Conservation (phyloP, 208 protist genomes). For the Trypanosoma lewisi region DNA sequence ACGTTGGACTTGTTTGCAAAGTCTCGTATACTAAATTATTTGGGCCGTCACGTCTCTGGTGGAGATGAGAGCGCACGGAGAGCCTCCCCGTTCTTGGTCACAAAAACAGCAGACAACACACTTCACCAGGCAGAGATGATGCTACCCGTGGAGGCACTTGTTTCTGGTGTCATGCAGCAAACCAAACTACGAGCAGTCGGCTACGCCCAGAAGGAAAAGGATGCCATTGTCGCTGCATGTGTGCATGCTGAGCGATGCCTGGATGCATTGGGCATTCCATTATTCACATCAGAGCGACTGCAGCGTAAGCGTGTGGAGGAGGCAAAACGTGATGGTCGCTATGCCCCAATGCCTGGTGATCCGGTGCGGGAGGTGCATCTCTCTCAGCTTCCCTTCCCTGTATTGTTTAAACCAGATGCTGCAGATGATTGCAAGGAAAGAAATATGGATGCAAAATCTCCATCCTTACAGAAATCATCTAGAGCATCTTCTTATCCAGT, state of each 20-base stretch:
- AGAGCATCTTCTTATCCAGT: neutral
- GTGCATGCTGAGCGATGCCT: conserved; percentile 60
- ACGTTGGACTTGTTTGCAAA: conserved; percentile 28
- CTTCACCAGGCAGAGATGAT: conserved; percentile 17
- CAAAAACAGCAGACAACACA: conserved; percentile 3
- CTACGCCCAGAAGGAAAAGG: conserved; percentile 28
- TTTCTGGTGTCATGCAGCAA: conserved; percentile 30
- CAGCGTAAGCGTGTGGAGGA: conserved; percentile 36
- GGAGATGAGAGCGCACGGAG: neutral
- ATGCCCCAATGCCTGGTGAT: conserved; percentile 41
- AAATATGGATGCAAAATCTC: neutral
- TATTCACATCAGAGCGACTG: conserved; percentile 36
- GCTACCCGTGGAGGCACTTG: conserved; percentile 44
- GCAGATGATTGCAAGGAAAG: neutral
- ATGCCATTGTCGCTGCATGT: conserved; percentile 32
- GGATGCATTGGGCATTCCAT: conserved; percentile 37
- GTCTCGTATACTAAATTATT: conserved; percentile 34
- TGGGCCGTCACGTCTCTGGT: conserved; percentile 15
- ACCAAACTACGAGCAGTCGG: conserved; percentile 33
- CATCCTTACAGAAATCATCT: neutral
- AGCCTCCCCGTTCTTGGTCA: conserved; percentile 22
- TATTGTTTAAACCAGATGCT: conserved; percentile 15
- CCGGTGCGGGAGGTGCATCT: conserved; percentile 26
- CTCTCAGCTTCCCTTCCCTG: conserved; percentile 36
- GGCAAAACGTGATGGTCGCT: conserved; percentile 45